Percentiles rank a stretch among this genome's conserved stretches.
Conservation (phyloP, 208 protist genomes). For the Lotmaria passim region DNA sequence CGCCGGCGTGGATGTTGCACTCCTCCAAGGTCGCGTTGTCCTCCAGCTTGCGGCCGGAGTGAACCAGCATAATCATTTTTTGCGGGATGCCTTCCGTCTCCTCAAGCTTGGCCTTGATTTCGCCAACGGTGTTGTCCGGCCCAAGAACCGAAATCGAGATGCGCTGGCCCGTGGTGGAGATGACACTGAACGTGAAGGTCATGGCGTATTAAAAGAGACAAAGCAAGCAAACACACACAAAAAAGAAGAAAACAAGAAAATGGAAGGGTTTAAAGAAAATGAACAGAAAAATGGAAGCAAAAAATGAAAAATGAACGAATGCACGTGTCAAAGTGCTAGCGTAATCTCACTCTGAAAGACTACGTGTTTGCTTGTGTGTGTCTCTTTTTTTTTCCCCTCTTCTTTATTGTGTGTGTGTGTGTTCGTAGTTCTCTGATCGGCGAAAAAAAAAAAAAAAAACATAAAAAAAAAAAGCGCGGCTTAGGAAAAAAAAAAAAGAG, state of each 20-base stretch:
- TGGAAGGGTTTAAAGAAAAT: slow-evolving; percentile 4
- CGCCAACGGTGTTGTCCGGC: slow-evolving; percentile 73
- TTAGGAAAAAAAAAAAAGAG: no score
- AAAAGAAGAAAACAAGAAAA: slow-evolving; percentile 4
- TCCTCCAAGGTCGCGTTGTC: slow-evolving; percentile 67
- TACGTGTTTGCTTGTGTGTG: neutral
- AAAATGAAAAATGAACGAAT: neutral
- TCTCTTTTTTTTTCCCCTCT: no score
- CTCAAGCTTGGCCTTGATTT: slow-evolving; percentile 84
- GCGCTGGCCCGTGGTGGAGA: slow-evolving; percentile 68
- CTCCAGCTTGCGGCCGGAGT: slow-evolving; percentile 71
- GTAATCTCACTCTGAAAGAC: neutral
- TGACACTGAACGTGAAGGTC: slow-evolving; percentile 72
- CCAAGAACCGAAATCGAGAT: slow-evolving; percentile 76
- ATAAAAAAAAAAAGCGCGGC: no score
- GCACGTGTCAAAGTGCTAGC: neutral
- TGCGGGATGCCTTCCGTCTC: slow-evolving; percentile 80
- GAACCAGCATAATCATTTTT: slow-evolving; percentile 85
- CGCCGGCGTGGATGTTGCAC: slow-evolving; percentile 69
- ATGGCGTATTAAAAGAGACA: slow-evolving; percentile 14
- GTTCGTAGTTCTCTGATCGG: no score
- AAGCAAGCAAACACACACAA: neutral
- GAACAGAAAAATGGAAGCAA: slow-evolving; percentile 17
- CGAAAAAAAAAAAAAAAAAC: no score
- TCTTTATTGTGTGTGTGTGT: no score